Evolutionary conservation across 2,329 filamentous ascomycete species (phyloP).

Genomic region (Aaosphaeria pasadenensis): DNA sequence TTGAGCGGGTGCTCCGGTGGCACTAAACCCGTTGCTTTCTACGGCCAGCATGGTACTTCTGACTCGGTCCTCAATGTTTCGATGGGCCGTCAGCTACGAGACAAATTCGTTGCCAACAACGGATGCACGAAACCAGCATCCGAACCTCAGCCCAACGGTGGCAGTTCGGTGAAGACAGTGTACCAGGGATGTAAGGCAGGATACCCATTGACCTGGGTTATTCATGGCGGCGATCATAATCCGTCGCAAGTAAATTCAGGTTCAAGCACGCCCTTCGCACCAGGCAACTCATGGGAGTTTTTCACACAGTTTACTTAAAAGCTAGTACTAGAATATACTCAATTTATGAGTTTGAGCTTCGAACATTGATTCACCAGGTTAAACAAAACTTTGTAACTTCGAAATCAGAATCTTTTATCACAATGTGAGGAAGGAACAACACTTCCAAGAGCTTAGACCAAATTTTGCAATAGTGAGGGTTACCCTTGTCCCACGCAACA

Average conservation of each 20-base stretch:
- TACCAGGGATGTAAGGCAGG: slow-evolving; percentile 18
- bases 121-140: slow-evolving; percentile 19
- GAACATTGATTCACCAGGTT: not conserved
- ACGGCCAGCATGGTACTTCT: slow-evolving; percentile 36
- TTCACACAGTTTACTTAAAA: slow-evolving; percentile 11
- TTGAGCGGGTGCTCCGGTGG: slow-evolving; percentile 23
- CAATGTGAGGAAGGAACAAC: no score
- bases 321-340: not conserved
- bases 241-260: slow-evolving; percentile 9
- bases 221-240: slow-evolving; percentile 28
- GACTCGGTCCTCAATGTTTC: slow-evolving; percentile 36
- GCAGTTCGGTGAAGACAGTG: slow-evolving; percentile 4
- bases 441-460: no score
- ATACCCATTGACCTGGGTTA: slow-evolving; percentile 31
- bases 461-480: no score
- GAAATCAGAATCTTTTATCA: not conserved
- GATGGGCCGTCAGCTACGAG: slow-evolving; percentile 30
- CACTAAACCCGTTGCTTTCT: slow-evolving; percentile 36
- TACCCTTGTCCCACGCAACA: no score
- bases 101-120: slow-evolving; percentile 37
- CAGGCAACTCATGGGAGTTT: slow-evolving; percentile 26
- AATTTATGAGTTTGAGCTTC: not conserved
- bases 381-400: not conserved
- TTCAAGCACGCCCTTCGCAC: slow-evolving; percentile 7
- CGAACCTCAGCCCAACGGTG: slow-evolving; percentile 10